A percentile compares a stretch with the other conserved stretches of the same genome.
Evolutionary conservation across 371 early-diverging fungal species (phyloP).

Genomic region (Apophysomyces ossiformis): DNA sequence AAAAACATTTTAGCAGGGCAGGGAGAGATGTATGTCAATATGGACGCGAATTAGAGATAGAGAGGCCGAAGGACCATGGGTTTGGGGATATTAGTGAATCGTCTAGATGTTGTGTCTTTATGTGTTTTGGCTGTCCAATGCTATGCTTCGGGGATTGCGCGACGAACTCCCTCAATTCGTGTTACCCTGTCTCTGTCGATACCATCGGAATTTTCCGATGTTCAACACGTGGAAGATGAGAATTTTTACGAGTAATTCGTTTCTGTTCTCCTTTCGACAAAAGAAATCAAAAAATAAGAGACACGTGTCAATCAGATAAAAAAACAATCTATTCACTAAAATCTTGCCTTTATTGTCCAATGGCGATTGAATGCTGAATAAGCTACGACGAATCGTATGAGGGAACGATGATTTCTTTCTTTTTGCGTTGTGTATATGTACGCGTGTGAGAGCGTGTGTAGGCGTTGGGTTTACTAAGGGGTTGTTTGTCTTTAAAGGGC

Average conservation of each 20-base stretch:
- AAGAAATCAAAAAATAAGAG: background rate
- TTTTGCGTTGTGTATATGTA: too few relatives aligned
- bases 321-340: too few relatives aligned
- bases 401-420: too few relatives aligned
- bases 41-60: background rate
- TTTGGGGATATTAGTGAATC: background rate
- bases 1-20: background rate
- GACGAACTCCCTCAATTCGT: slow-evolving; percentile 6
- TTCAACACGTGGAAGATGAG: background rate
- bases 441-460: background rate
- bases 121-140: slow-evolving; percentile 1
- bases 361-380: too few relatives aligned
- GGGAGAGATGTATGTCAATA: background rate
- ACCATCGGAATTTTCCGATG: slow-evolving; percentile 9
- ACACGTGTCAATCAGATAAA: too few relatives aligned
- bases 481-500: background rate
- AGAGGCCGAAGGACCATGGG: background rate
- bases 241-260: background rate
- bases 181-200: slow-evolving; percentile 6
- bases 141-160: slow-evolving; percentile 6
- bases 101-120: background rate
- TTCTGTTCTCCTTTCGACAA: background rate
- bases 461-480: too few relatives aligned
- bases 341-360: too few relatives aligned
- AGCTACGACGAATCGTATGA: too few relatives aligned